Conservation (phyloP, 495 filamentous ascomycete species). For the Aspergillus diversus region DNA sequence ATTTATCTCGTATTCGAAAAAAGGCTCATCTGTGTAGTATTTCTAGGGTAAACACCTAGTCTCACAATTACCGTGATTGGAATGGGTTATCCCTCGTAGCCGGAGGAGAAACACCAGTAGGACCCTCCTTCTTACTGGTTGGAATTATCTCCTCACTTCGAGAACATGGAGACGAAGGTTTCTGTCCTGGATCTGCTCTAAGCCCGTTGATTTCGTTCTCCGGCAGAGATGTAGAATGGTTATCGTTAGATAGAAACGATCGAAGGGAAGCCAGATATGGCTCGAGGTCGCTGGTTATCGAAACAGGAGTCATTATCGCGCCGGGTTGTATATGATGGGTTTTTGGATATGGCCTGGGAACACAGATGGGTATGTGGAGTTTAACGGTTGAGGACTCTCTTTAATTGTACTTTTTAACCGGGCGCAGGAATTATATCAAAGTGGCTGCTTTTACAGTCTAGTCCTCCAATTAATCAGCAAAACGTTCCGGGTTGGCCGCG, state of each 20-base stretch:
- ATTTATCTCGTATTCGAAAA: slow-evolving; percentile 4
- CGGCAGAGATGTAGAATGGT: background rate
- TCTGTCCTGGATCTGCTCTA: background rate
- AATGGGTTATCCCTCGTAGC: background rate
- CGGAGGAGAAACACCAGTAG: background rate
- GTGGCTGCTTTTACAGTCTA: slow-evolving; percentile 11
- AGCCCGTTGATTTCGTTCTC: background rate
- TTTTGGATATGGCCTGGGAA: background rate
- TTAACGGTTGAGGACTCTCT: slow-evolving; percentile 1
- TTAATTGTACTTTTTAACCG: background rate
- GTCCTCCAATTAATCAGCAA: slow-evolving; percentile 10
- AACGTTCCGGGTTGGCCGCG: background rate
- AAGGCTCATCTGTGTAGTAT: slow-evolving; percentile 35
- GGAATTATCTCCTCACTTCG: background rate
- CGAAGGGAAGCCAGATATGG: slow-evolving; percentile 37
- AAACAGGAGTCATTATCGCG: slow-evolving; percentile 32
- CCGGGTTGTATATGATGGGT: background rate
- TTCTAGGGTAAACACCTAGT: slow-evolving; percentile 38
- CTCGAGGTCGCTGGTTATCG: slow-evolving; percentile 37
- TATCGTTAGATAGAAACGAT: slow-evolving; percentile 28
- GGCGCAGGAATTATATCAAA: slow-evolving; percentile 5
- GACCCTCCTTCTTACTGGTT: slow-evolving; percentile 1
- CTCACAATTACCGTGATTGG: slow-evolving; percentile 1
- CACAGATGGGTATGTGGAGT: background rate
- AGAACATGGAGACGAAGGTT: background rate